These are phyloP conservation scores for Paraconiothyrium sp. DNA, from an alignment of 2,329 filamentous ascomycete species.

Conservation along the genomic window DNA sequence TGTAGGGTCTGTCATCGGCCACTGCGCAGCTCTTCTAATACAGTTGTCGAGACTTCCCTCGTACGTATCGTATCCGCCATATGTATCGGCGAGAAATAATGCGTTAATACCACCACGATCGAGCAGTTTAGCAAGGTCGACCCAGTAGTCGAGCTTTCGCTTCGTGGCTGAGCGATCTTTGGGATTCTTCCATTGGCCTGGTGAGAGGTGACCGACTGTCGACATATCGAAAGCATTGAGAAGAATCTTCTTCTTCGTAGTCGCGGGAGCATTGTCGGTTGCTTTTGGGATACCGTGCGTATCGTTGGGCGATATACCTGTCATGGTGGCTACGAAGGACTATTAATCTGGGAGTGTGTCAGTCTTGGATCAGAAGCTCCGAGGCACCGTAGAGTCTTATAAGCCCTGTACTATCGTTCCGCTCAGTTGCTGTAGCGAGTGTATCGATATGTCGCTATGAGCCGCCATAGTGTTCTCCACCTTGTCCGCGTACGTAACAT, in stretches of 20 bases:
- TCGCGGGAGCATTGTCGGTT: not conserved
- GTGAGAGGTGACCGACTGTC: constrained; percentile 70
- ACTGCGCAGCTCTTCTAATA: constrained; percentile 70
- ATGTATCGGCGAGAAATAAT: constrained; percentile 72
- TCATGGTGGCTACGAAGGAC: constrained; percentile 22
- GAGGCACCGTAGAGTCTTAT: not conserved
- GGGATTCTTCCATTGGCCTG: constrained; percentile 75
- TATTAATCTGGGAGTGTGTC: not conserved
- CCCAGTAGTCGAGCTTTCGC: constrained; percentile 69
- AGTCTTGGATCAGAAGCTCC: not conserved
- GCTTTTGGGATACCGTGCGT: constrained; percentile 6
- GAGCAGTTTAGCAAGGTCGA: constrained; percentile 69
- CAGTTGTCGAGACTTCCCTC: constrained; percentile 68
- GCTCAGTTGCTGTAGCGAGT: not conserved
- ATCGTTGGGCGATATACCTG: constrained; percentile 21
- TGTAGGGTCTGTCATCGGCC: constrained; percentile 71
- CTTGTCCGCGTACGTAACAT: not conserved
- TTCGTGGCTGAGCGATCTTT: constrained; percentile 69
- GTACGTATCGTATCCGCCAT: constrained; percentile 71
- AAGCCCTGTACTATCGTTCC: not conserved
- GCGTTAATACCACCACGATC: constrained; percentile 71
- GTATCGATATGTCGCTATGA: not conserved
- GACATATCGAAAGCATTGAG: constrained; percentile 74
- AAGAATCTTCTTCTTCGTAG: constrained; percentile 60
- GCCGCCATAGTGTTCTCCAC: not conserved